Base-by-base conservation (phyloP, 2,329 filamentous ascomycete genomes). In the Diplocarpon rosae region DNA sequence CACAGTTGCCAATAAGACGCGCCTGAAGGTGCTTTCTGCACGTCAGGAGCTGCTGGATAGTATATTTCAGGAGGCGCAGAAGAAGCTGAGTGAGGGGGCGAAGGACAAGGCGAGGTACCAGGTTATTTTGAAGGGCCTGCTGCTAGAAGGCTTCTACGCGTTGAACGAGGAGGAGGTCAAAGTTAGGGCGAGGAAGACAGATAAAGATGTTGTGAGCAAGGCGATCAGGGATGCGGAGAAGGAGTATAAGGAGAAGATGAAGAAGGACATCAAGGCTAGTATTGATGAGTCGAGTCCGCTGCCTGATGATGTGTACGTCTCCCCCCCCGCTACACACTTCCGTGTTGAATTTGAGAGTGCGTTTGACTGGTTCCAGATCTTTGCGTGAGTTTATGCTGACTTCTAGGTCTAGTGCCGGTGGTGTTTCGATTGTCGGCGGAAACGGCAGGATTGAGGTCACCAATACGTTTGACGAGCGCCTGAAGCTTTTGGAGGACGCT, bases 381-480 rank as follows among this genome's bases (percentile, higher is more conserved):
- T 24, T 24, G 30, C 3, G 30, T 14, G 30, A 14, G 30, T 10
- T 12, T 12, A 35, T 41, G 53, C 50, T 53, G 39, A 53, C 28
- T 14, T 27, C 33, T 35, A 13, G 30, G 42, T 31, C 50, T 56
- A 96, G 92, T 59, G 75, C 88, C 48, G 92, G 92, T 49, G 92
- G 92, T 58, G 73, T 94, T 46, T 65, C 76, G 47, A 79, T 98
- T 53, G 68, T 94, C 44, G 87, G 89, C 53, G 82, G 84, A 55
- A 74, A 73, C 53, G 92, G 92, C 63, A 95, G 90, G 75, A 96
- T 98, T 63, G 88, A 95, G 60, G 90, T 98, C 66, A 89, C 95
- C 76, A 96, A 98, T 72, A 96, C 92, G 44, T 85, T 96, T 56
- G 92, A 96, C 64, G 85, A 94, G 63, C 81, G 92, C 55, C 72